These are phyloP conservation scores for Sinapis alba DNA, from an alignment of 441 rosid genomes.

Conservation along the genomic window DNA sequence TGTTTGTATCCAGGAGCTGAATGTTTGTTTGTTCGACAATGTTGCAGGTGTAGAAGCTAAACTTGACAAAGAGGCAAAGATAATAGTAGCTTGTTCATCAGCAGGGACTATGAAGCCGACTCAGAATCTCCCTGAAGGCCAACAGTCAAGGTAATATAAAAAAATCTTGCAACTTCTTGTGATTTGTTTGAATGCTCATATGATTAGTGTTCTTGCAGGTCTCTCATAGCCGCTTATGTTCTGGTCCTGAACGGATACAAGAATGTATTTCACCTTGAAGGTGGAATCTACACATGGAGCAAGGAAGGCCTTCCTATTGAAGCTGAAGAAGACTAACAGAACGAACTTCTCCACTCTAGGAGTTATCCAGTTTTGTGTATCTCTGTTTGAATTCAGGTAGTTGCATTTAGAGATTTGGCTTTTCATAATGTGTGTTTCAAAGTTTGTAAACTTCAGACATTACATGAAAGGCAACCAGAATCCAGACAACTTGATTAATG, in stretches of 20 bases:
- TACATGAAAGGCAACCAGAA: constrained; percentile 1
- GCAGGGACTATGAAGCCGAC: constrained; percentile 92
- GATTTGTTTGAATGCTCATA: constrained; percentile 20
- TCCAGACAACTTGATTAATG: not conserved
- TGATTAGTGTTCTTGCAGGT: constrained; percentile 46
- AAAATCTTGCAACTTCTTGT: not conserved
- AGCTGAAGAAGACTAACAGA: constrained; percentile 48
- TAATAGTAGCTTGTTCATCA: constrained; percentile 86
- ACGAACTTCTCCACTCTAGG: not conserved
- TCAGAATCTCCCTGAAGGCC: constrained; percentile 91
- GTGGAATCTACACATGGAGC: constrained; percentile 82
- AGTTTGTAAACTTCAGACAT: constrained; percentile 27
- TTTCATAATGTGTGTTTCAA: constrained; percentile 10
- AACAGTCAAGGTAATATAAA: constrained; percentile 76
- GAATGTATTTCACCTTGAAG: constrained; percentile 86
- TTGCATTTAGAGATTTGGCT: constrained; percentile 27
- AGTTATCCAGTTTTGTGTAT: constrained; percentile 39
- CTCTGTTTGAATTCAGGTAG: constrained; percentile 28
- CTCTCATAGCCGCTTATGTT: constrained; percentile 91
- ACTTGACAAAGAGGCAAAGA: constrained; percentile 75
- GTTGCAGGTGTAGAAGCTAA: constrained; percentile 75
- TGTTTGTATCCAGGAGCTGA: not conserved
- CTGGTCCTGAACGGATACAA: constrained; percentile 79
- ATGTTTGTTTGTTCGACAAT: not conserved
- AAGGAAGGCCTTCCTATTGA: constrained; percentile 75